phyloP scores from a whole-genome alignment of 2,329 filamentous ascomycete genomes.

The Fusarium tjaetaba region DNA sequence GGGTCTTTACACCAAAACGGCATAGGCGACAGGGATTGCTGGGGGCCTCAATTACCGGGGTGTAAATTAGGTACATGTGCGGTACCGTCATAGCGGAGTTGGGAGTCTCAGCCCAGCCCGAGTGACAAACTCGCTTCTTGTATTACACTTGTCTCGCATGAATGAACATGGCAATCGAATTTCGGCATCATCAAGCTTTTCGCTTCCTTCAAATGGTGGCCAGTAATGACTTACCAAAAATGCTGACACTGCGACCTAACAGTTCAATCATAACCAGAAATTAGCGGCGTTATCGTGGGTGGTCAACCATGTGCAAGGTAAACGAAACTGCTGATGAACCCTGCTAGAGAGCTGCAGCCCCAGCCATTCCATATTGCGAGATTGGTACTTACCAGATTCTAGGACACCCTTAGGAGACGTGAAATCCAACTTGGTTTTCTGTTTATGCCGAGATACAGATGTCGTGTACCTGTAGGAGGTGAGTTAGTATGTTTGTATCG shows the following conservation, averaged over 20 bases:
- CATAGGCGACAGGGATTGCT: constrained; percentile 35
- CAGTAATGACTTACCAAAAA: neutral
- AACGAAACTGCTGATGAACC: neutral
- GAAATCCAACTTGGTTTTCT: neutral
- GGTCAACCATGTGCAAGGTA: neutral
- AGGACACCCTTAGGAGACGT: neutral
- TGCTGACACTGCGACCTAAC: neutral
- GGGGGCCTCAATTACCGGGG: constrained; percentile 41
- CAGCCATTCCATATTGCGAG: neutral
- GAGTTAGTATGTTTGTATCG: neutral
- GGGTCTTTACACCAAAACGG: constrained; percentile 39
- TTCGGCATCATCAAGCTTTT: constrained; percentile 7
- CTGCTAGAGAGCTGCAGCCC: neutral
- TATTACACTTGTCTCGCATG: constrained; percentile 16
- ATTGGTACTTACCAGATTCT: neutral
- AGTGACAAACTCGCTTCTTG: constrained; percentile 11
- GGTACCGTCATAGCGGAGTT: constrained; percentile 12
- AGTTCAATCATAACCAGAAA: neutral
- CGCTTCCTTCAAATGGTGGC: neutral
- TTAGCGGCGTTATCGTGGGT: neutral
- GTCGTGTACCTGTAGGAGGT: neutral
- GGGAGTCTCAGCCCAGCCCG: neutral
- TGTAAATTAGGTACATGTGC: constrained; percentile 16
- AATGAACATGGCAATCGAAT: constrained; percentile 23
- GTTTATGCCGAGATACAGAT: neutral